Conservation (phyloP, 2,329 filamentous ascomycete genomes). For the Chrysosporium keratinophilum region DNA sequence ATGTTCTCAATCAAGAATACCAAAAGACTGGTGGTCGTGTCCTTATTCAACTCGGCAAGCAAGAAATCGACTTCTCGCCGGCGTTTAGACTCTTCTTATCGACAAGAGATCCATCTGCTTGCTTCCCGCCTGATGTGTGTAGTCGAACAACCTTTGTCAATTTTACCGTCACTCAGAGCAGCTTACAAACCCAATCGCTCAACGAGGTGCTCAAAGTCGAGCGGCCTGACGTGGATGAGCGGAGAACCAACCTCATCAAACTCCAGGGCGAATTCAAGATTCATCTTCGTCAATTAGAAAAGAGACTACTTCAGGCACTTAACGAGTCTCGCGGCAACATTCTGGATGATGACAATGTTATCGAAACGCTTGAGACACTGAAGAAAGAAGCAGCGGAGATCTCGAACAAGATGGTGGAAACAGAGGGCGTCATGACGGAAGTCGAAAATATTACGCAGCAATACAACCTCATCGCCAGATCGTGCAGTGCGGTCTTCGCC, state of each 20-base stretch:
- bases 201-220: slow-evolving; percentile 97
- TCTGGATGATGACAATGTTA: slow-evolving; percentile 94
- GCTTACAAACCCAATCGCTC: slow-evolving; percentile 91
- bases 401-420: slow-evolving; percentile 89
- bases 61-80: slow-evolving; percentile 98
- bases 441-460: slow-evolving; percentile 92
- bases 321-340: slow-evolving; percentile 98
- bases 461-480: slow-evolving; percentile 84
- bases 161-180: slow-evolving; percentile 98
- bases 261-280: slow-evolving; percentile 98
- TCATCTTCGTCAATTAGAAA: slow-evolving; percentile 91
- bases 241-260: slow-evolving; percentile 94
- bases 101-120: slow-evolving; percentile 89
- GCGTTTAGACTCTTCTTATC: slow-evolving; percentile 92
- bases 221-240: slow-evolving; percentile 91
- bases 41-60: slow-evolving; percentile 93
- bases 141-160: slow-evolving; percentile 98
- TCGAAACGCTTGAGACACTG: slow-evolving; percentile 91
- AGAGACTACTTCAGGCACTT: slow-evolving; percentile 81
- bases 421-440: slow-evolving; percentile 95
- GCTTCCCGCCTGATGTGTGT: slow-evolving; percentile 93
- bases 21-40: slow-evolving; percentile 97
- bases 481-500: slow-evolving; percentile 94
- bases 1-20: slow-evolving; percentile 98
- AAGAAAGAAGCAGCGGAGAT: slow-evolving; percentile 98